Evolutionary conservation across 2,329 filamentous ascomycete genomes (phyloP), one percentile per base, ranked within the genome.

Genomic region (Fusarium continuum): DNA sequence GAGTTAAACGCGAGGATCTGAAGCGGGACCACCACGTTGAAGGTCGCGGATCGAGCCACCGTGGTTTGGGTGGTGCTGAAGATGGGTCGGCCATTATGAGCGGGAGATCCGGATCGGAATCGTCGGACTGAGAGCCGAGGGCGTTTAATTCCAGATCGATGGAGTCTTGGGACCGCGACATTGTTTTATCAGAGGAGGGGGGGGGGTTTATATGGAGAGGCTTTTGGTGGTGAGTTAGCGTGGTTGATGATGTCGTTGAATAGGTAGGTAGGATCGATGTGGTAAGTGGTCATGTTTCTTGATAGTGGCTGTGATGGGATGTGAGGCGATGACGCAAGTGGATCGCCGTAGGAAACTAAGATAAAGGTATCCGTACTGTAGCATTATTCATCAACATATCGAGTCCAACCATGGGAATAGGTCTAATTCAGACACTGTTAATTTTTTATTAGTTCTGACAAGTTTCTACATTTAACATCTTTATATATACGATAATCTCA

Each of bases 1-100:
- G 49, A 14, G 67, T n/a, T n/a, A n/a, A n/a, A n/a, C n/a, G 45
- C 8, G 65, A 48, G 4, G 67, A 55, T 2, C 62, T 32, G 9
- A 50, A 34, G 5, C 57, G 64, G 11, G 54, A 49, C 29, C 49
- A 54, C 39, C 54, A 63, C 11, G 43, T 55, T 14, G 36, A 52
- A 11, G 60, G 53, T 23, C 59, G 52, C 34, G 57, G 66, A 20
- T 66, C 56, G 25, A 70, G 66, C 68, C 68, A 70, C 19, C 68
- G 58, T 11, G 68, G 68, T 34, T 66, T 53, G 13, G 65, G 66
- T 13, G 43, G 41, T 19, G 55, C n/a, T n/a, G n/a, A n/a, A n/a
- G 55, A 4, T 34, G 43, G 45, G 36, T n/a, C 8, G 31, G 49
- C 52, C 63, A 67, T 67, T 16, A 38, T 46, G 23, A 66, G 64